Base-by-base conservation (phyloP, 768 basidiomycete genomes). In the Lentinus tigrinus region DNA sequence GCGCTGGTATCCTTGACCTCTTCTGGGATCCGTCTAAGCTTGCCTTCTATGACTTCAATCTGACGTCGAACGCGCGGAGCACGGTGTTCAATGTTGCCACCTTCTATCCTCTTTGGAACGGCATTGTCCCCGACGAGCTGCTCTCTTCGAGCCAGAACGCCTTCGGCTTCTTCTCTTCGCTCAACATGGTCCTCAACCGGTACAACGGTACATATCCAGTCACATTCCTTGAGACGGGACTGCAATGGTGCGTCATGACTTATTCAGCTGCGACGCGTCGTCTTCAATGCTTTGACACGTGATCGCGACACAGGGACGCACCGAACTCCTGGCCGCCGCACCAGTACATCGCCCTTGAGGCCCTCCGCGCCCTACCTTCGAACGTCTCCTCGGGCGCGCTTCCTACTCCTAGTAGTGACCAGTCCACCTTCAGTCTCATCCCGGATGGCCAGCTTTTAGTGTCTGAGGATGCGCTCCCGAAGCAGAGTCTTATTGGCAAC, bases 241-340 rank as follows among this genome's bases (percentile, higher is more conserved):
- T 86, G 61, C 91, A 96, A 75, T 96, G 94, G 92, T 87, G 57
- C 38, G 72, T 64, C 17, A 54, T 14, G 6, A n/a, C 16, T n/a
- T 44, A n/a, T 16, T 26, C 26, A 3, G 19, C 7, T 10, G 21
- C 14, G 7, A 23, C 19, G 1, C 14, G 19, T 24, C 0, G 10
- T 24, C 6, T 6, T 14, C 21, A 2, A 26, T 23, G 23, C 9
- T 23, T 24, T 2, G 9, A n/a, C 40, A 42, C 21, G 6, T 46
- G 43, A 23, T 46, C 38, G 43, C 19, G 44, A 2, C 39, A 17
- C 50, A 89, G 87, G 89, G 90, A 92, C 67, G 82, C 87, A 24
- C 93, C 93, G n/a, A 94, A 94, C 65, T 72, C 87, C 1, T 97
- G 93, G 93, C 91, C 91, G 17, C 88, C 90, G 9, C 89, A 92